Conservation (phyloP, 495 filamentous ascomycete genomes). For the Amniculicola lignicola region DNA sequence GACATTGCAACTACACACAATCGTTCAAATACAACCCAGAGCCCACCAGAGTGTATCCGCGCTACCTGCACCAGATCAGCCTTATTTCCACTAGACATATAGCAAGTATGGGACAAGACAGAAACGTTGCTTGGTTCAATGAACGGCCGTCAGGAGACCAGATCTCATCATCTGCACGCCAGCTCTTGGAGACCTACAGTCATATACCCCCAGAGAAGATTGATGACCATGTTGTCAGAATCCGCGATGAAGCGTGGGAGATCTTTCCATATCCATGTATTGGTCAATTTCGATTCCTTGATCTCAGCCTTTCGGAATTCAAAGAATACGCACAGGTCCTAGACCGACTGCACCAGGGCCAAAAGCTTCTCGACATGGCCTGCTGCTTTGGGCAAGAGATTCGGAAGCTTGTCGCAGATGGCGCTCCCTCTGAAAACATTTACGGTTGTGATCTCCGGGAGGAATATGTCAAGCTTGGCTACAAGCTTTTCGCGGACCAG, state of each 20-base stretch:
- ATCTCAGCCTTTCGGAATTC: not conserved
- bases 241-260: conserved; percentile 12
- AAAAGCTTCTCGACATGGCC: conserved; percentile 18
- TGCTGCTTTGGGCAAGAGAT: conserved; percentile 29
- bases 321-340: conserved; percentile 1
- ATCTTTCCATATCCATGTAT: conserved; percentile 27
- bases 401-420: conserved; percentile 25
- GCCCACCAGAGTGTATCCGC: too few species aligned
- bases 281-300: conserved; percentile 15
- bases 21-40: too few species aligned
- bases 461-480: conserved; percentile 48
- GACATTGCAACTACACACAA: too few species aligned
- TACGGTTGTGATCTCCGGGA: conserved; percentile 45
- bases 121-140: conserved; percentile 16
- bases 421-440: conserved; percentile 34
- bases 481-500: conserved; percentile 49
- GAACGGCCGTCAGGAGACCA: not conserved
- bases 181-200: conserved; percentile 17
- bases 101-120: too few species aligned
- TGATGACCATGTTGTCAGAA: not conserved
- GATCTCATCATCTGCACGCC: not conserved
- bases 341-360: conserved; percentile 1
- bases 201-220: conserved; percentile 10
- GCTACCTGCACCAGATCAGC: too few species aligned
- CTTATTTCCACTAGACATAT: too few species aligned